Percentiles rank a stretch among this genome's conserved stretches.
phyloP scores from a whole-genome alignment of 805 yeast species.

The Saturnispora silvae region DNA sequence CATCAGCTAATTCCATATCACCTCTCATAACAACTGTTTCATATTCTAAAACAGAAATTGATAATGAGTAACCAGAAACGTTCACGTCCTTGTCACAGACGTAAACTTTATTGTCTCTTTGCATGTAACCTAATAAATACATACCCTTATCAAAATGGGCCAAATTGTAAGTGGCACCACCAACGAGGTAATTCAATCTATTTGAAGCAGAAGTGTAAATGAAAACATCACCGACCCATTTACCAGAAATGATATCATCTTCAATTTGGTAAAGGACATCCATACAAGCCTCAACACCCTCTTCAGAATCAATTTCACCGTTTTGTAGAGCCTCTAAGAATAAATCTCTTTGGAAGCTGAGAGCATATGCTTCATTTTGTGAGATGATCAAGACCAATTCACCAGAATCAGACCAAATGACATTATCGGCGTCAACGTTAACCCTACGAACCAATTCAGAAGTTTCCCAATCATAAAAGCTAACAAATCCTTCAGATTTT shows the following conservation, averaged over 20 bases:
- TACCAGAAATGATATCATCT: slow-evolving; percentile 78
- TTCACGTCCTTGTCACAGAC: slow-evolving; percentile 85
- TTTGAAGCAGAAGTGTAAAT: slow-evolving; percentile 80
- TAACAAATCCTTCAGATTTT: slow-evolving; percentile 72
- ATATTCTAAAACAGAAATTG: slow-evolving; percentile 82
- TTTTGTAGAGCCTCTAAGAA: slow-evolving; percentile 52
- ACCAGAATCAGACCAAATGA: slow-evolving; percentile 90
- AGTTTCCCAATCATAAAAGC: slow-evolving; percentile 90
- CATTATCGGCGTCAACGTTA: slow-evolving; percentile 74
- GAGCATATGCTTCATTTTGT: slow-evolving; percentile 63
- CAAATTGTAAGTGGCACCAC: slow-evolving; percentile 84
- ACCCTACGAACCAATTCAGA: slow-evolving; percentile 79
- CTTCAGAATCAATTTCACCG: slow-evolving; percentile 59
- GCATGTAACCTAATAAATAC: slow-evolving; percentile 80
- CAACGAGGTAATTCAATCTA: slow-evolving; percentile 88
- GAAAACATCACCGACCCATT: slow-evolving; percentile 96
- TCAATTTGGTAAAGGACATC: slow-evolving; percentile 74
- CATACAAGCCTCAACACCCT: slow-evolving; percentile 81
- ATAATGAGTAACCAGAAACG: slow-evolving; percentile 69
- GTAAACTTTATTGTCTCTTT: slow-evolving; percentile 83
- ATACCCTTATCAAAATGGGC: slow-evolving; percentile 85
- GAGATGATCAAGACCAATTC: slow-evolving; percentile 72
- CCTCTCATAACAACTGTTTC: slow-evolving; percentile 95
- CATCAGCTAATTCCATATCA: slow-evolving; percentile 75
- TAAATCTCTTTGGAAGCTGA: slow-evolving; percentile 59